Evolutionary conservation across 306 rosid genomes (phyloP).

Genomic region (Vachellia collinsii): DNA sequence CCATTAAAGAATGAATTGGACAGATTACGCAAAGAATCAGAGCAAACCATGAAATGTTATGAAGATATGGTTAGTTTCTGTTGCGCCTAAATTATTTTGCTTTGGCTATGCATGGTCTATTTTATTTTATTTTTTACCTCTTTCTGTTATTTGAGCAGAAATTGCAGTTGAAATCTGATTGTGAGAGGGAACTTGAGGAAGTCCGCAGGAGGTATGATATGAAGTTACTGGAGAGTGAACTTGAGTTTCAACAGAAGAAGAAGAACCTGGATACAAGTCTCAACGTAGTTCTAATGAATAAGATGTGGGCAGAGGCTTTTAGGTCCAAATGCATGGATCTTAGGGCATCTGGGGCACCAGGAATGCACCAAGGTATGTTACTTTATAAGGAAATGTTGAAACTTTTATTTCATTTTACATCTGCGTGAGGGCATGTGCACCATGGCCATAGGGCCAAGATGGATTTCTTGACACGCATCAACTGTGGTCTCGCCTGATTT

Average conservation of each 20-base stretch:
- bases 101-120: conserved; percentile 20
- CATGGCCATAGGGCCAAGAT: neutral
- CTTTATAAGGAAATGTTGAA: neutral
- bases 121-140: conserved; percentile 23
- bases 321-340: conserved; percentile 59
- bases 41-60: conserved; percentile 36
- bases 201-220: conserved; percentile 60
- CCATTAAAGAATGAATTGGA: conserved; percentile 70
- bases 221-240: conserved; percentile 51
- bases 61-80: conserved; percentile 60
- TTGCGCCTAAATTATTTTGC: conserved; percentile 19
- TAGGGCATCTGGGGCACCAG: conserved; percentile 42
- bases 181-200: conserved; percentile 68
- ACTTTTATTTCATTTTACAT: neutral
- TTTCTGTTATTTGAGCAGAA: conserved; percentile 59
- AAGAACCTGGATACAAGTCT: conserved; percentile 48
- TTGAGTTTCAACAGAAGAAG: conserved; percentile 45
- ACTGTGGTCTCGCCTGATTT: neutral
- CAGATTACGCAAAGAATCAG: conserved; percentile 49
- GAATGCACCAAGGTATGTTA: conserved; percentile 61
- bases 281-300: conserved; percentile 48
- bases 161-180: conserved; percentile 53
- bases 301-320: conserved; percentile 67
- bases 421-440: neutral
- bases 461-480: neutral